Evolutionary conservation across 257 asterid genomes (phyloP), one percentile per base, ranked within the genome.

Genomic region (Lycium barbarum): DNA sequence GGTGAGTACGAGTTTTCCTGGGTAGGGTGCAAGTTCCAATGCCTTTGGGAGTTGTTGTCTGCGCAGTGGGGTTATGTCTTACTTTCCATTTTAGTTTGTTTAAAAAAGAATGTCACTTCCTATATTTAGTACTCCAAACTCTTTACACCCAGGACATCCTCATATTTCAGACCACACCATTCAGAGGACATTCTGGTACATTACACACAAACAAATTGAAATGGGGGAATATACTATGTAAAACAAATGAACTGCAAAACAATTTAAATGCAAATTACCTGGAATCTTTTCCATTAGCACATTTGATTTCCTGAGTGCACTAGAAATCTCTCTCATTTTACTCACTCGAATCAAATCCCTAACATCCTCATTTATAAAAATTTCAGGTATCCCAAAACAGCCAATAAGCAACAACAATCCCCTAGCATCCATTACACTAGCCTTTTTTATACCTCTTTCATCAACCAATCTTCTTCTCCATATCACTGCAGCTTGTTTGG

Each of bases 331-430:
- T 90, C 90, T 93, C 22, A 90, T 90, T 79, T 93, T 89, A 83
- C 92, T 91, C 0, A 90, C 90, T n/a, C 87, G 85, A 87, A 90
- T 79, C 91, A 95, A 90, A 87, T 92, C 96, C 88, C 91, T 87
- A 49, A 93, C 63, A 83, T 96, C 97, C 78, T 90, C 94, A 88
- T 47, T 82, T 86, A 65, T 89, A 83, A 96, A 94, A 63, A 36
- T 3, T 35, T 40, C 17, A 13, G 96, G 95, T 26, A 92, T 80
- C 79, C 98, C 98, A 85, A 92, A 96, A 83, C 98, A 93, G 36
- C 92, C 93, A 71, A 96, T 84, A 66, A 94, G 90, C 89, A 94
- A 70, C 72, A 96, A 84, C 89, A 96, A 89, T 40, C 99, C 99
- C 9, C 98, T 91, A 0, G 98, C 97, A 88, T 96, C 99, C 33